phyloP scores from a whole-genome alignment of 169 alveolate species.

The Eimeria maxima region DNA sequence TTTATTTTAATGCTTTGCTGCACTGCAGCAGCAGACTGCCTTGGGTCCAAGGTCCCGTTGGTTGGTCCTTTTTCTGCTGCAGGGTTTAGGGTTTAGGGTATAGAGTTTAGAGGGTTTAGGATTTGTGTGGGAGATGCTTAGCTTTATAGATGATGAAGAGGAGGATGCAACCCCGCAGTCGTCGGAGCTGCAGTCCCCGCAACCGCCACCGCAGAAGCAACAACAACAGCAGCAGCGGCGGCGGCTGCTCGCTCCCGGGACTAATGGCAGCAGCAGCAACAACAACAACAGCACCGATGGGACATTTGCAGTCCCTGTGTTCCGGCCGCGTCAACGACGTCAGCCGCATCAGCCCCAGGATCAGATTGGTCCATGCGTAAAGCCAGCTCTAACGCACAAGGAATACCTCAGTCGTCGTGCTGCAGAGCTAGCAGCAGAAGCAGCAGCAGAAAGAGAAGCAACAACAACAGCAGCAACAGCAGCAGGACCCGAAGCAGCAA shows the following conservation, averaged over 20 bases:
- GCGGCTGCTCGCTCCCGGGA: slow-evolving; percentile 23
- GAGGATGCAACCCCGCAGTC: not conserved
- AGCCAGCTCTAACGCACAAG: slow-evolving; percentile 27
- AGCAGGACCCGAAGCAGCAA: not conserved
- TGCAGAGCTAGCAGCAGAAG: slow-evolving; percentile 27
- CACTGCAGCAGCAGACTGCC: not conserved
- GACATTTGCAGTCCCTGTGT: slow-evolving; percentile 8
- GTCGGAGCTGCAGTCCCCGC: slow-evolving; percentile 19
- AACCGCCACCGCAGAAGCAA: slow-evolving; percentile 12
- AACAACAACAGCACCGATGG: slow-evolving; percentile 59
- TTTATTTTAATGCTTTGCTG: not conserved
- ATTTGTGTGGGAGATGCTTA: slow-evolving; percentile 8
- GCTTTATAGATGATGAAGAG: slow-evolving; percentile 62
- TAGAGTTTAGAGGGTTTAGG: slow-evolving; percentile 40
- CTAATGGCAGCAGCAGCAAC: slow-evolving; percentile 28
- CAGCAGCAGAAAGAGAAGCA: not conserved
- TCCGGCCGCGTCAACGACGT: not conserved
- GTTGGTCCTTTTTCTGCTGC: not conserved
- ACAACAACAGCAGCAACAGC: slow-evolving; percentile 30
- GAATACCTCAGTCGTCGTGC: slow-evolving; percentile 31
- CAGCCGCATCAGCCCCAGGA: slow-evolving; percentile 53
- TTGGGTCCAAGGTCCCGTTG: not conserved
- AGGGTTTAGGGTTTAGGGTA: slow-evolving; percentile 15
- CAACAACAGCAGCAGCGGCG: slow-evolving; percentile 28
- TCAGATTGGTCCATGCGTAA: not conserved